Evolutionary conservation across 345 rosid genomes (phyloP).

Genomic region (Aquilaria malaccensis): DNA sequence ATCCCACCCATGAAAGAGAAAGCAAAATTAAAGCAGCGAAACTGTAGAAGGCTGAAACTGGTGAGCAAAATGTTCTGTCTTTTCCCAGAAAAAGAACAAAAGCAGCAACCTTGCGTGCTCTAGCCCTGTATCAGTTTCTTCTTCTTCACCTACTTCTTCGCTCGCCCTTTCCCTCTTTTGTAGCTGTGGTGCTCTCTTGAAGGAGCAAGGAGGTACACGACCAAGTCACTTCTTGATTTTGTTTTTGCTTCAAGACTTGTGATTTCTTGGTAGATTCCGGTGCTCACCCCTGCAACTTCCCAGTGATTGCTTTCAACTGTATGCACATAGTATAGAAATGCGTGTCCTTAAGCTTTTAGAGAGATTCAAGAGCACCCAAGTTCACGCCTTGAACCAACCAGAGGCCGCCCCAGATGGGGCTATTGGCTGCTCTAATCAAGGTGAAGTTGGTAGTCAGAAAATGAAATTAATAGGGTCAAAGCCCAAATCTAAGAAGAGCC

Average conservation of each 20-base stretch:
- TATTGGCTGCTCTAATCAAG: slow-evolving; percentile 6
- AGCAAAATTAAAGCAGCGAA: not conserved
- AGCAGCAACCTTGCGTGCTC: slow-evolving; percentile 15
- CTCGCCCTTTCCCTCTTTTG: not conserved
- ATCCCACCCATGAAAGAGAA: slow-evolving; percentile 14
- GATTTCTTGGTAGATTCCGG: not conserved
- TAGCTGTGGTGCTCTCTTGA: slow-evolving; percentile 5
- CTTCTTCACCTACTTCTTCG: not conserved
- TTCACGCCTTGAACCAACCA: slow-evolving; percentile 50
- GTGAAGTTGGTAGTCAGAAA: slow-evolving; percentile 23
- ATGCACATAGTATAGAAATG: slow-evolving; percentile 27
- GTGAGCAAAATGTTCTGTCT: slow-evolving; percentile 4
- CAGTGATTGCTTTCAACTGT: not conserved
- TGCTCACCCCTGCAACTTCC: not conserved
- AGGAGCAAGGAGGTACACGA: slow-evolving; percentile 11
- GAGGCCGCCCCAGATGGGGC: slow-evolving; percentile 29
- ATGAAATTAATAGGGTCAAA: slow-evolving; percentile 38
- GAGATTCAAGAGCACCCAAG: slow-evolving; percentile 57
- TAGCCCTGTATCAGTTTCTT: slow-evolving; percentile 6
- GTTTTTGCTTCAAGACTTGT: not conserved
- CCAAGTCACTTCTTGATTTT: not conserved
- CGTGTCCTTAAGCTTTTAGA: slow-evolving; percentile 46
- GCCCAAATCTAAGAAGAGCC: slow-evolving; percentile 33
- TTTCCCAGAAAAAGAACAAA: slow-evolving; percentile 17
- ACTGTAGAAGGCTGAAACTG: not conserved